phyloP scores from a whole-genome alignment of 768 basidiomycete genomes.

The Antrodiella citrinella region DNA sequence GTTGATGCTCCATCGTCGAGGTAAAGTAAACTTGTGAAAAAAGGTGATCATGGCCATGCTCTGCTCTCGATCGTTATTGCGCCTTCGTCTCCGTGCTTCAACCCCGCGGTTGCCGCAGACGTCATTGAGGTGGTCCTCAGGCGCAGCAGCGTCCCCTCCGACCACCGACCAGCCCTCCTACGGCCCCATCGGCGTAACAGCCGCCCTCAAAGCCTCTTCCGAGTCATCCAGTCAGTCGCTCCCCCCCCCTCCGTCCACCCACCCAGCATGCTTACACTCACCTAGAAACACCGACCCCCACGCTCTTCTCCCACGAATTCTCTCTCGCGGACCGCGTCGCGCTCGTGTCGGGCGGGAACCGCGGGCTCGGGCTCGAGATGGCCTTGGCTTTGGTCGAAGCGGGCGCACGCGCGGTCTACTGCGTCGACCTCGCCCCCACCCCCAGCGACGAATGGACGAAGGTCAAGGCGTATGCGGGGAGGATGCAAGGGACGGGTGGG shows the following conservation, averaged over 20 bases:
- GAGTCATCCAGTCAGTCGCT: constrained; percentile 6
- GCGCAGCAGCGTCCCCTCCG: not conserved
- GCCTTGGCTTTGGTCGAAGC: constrained; percentile 62
- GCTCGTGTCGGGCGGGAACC: constrained; percentile 26
- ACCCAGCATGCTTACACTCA: not conserved
- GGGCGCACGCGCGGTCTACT: constrained; percentile 55
- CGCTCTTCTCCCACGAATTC: constrained; percentile 9
- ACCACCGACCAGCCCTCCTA: constrained; percentile 3
- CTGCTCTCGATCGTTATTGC: no score
- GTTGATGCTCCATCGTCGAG: no score
- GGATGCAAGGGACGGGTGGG: constrained; percentile 1
- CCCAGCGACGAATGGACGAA: constrained; percentile 49
- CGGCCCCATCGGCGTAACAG: constrained; percentile 48
- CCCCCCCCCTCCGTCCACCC: not conserved
- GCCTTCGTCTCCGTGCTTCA: no score
- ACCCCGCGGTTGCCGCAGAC: no score
- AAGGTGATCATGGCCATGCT: no score
- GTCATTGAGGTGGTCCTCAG: not conserved
- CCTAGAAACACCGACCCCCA: not conserved
- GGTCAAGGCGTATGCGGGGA: constrained; percentile 33
- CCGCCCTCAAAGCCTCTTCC: constrained; percentile 31
- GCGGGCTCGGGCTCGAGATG: constrained; percentile 71
- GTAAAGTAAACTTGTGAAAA: no score
- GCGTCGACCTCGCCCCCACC: constrained; percentile 46
- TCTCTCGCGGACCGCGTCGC: constrained; percentile 20